Evolutionary conservation across 106 monocot species (phyloP).

Genomic region (Dendrobium catenatum): DNA sequence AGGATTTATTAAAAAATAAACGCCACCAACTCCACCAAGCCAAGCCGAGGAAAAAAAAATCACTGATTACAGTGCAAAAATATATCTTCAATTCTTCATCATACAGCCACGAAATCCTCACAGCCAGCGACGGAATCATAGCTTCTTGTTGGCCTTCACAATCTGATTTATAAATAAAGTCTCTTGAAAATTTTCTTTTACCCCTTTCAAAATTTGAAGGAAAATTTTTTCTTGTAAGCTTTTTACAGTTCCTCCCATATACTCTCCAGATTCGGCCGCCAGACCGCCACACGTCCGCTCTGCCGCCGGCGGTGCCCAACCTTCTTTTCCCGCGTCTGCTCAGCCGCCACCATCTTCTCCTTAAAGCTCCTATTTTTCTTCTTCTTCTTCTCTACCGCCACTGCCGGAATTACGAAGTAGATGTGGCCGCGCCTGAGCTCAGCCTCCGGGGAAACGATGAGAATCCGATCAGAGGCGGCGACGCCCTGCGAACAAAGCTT

Average conservation of each 20-base stretch:
- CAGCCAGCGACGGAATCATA: no score
- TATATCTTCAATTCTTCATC: no score
- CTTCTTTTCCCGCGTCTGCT: conserved; percentile 5
- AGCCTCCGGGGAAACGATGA: conserved; percentile 28
- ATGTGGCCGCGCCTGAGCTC: conserved; percentile 44
- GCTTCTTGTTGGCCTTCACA: no score
- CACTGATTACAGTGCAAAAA: no score
- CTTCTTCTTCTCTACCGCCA: conserved; percentile 2
- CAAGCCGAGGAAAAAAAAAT: no score
- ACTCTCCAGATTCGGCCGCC: conserved; percentile 60
- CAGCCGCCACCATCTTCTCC: background rate
- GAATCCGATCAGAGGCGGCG: conserved; percentile 1
- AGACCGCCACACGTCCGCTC: conserved; percentile 22
- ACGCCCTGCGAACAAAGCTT: conserved; percentile 20
- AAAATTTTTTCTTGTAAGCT: background rate
- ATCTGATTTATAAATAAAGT: no score
- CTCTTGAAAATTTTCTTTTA: no score
- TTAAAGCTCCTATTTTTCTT: conserved; percentile 8
- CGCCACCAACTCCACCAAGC: no score
- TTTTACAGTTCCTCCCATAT: conserved; percentile 41
- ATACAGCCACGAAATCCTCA: no score
- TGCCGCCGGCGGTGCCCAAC: conserved; percentile 6
- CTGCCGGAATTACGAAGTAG: conserved; percentile 42
- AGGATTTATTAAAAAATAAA: no score
- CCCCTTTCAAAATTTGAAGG: no score